Base-by-base conservation (phyloP, 768 basidiomycete species). In the Russula vinacea region DNA sequence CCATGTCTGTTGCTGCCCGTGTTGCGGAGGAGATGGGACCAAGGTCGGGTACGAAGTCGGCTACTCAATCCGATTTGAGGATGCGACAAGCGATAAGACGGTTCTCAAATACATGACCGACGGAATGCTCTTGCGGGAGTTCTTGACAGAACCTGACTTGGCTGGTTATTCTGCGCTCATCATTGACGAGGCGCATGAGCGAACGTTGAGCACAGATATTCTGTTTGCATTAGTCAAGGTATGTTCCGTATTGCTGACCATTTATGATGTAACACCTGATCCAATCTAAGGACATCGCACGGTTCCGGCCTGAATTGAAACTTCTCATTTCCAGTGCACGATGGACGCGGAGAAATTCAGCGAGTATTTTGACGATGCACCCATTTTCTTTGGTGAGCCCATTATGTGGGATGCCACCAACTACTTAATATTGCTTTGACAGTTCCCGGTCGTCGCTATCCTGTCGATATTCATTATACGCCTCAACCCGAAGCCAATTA, bases 61-160 rank as follows among this genome's bases (percentile, higher is more conserved):
- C n/a, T 99, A 99, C 76, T 96, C 95, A 39, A 99, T 99, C 70
- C 92, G 97, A 37, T 99, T 99, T 77, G 97, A 99, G 76, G 97
- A 99, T 75, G 97, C 94, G 75, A 99, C 97, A 22, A 97, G 93
- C 78, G 94, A 98, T 80, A 98, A 97, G 80, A 99, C 97, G 5
- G 89, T 95, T 50, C 80, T 99, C 72, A 98, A 99, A 77, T 99
- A 99, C 77, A 97, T 99, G 97, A 99, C 97, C 50, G 97, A 99
- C 72, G 97, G 97, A 39, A 98, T 99, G 97, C 81, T 99, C 32
- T 78, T 98, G 51, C 84, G 97, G 71, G 94, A 98, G 75, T 98
- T 98, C 76, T 77, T 99, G 71, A 98, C 97, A 11, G 97, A 99
- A 74, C 97, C 97, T 0, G 93, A 95, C 77, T 76, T 99, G 59